These are phyloP conservation scores for Sporopachydermia lactativora DNA, from an alignment of 805 yeast species.

Conservation along the genomic window DNA sequence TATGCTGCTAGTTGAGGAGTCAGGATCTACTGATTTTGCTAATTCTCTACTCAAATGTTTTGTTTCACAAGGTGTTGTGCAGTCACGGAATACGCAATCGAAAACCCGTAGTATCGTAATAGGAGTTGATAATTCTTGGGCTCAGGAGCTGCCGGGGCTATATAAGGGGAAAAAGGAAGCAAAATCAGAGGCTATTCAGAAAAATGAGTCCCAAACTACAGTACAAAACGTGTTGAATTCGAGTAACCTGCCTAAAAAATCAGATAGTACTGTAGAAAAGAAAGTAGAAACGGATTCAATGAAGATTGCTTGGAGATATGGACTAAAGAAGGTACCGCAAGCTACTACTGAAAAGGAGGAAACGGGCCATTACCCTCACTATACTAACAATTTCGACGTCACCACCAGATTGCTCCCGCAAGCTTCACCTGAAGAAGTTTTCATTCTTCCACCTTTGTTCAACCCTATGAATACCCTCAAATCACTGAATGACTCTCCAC, in stretches of 20 bases:
- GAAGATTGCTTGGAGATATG: slow-evolving; percentile 93
- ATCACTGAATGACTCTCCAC: neutral
- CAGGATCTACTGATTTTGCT: slow-evolving; percentile 79
- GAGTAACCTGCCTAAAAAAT: slow-evolving; percentile 5
- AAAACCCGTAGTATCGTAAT: slow-evolving; percentile 52
- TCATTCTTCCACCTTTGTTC: slow-evolving; percentile 33
- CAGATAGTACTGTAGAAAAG: no score
- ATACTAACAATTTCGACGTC: slow-evolving; percentile 58
- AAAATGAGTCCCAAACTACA: slow-evolving; percentile 47
- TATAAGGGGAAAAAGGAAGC: slow-evolving; percentile 44
- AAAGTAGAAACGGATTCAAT: slow-evolving; percentile 28
- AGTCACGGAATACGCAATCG: slow-evolving; percentile 24
- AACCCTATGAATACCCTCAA: neutral
- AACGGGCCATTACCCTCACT: slow-evolving; percentile 30
- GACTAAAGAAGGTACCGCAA: slow-evolving; percentile 27
- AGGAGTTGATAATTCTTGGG: slow-evolving; percentile 45
- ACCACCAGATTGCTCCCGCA: slow-evolving; percentile 58
- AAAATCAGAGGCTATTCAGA: slow-evolving; percentile 45
- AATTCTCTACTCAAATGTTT: slow-evolving; percentile 54
- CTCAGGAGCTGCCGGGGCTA: slow-evolving; percentile 60
- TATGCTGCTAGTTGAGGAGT: slow-evolving; percentile 61
- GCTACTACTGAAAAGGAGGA: slow-evolving; percentile 11
- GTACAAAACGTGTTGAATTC: slow-evolving; percentile 48
- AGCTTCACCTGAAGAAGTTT: slow-evolving; percentile 46
- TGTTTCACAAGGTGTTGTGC: slow-evolving; percentile 65